A percentile compares a stretch with the other conserved stretches of the same genome.
Evolutionary conservation across 164 flowering plant species (phyloP).

Genomic region (Vitis cinerea): DNA sequence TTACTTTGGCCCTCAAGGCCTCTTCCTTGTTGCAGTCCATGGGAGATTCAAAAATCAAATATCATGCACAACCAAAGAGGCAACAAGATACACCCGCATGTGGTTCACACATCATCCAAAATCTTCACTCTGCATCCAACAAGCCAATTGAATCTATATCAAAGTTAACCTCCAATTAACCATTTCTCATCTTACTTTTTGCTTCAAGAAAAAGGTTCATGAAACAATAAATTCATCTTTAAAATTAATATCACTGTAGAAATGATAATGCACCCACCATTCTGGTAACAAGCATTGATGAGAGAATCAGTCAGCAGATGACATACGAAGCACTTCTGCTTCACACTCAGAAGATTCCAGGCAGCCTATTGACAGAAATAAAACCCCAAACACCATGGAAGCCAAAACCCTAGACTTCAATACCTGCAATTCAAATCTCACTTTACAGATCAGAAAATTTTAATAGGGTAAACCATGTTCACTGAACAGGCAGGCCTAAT

Average conservation of each 20-base stretch:
- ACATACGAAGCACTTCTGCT: background rate
- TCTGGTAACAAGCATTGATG: background rate
- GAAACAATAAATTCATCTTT: too few relatives aligned
- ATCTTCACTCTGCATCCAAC: constrained; percentile 4
- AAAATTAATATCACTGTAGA: too few relatives aligned
- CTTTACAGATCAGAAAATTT: background rate
- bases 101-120: constrained; percentile 7
- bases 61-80: background rate
- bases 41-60: background rate
- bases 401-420: background rate
- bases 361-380: background rate
- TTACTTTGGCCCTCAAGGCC: constrained; percentile 46
- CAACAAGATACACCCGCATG: background rate
- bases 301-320: background rate
- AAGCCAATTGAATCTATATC: background rate
- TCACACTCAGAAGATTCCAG: background rate
- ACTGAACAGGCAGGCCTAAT: background rate
- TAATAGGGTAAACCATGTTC: background rate
- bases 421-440: background rate
- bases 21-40: constrained; percentile 66
- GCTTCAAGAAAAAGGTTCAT: too few relatives aligned
- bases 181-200: background rate
- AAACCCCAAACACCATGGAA: background rate
- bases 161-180: background rate
- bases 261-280: background rate